phyloP scores from a whole-genome alignment of 208 protist genomes.

The Lotmaria passim region DNA sequence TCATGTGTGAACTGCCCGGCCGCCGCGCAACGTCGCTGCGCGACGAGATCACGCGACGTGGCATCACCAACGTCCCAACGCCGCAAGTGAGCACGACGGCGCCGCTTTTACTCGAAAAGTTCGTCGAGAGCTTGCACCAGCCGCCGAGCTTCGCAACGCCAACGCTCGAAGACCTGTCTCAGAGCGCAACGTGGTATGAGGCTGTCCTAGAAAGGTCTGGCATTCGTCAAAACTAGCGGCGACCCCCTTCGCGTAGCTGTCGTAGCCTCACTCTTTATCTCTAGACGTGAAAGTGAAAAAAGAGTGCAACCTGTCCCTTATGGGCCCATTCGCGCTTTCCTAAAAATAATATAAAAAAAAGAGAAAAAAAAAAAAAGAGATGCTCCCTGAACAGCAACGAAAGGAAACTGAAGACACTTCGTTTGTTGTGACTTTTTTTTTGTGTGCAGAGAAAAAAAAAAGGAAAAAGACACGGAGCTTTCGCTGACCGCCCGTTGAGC shows the following conservation, averaged over 20 bases:
- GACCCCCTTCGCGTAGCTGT: background rate
- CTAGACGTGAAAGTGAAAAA: no score
- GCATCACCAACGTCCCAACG: background rate
- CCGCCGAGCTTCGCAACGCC: constrained; percentile 21
- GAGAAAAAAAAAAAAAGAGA: no score
- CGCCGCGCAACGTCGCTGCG: constrained; percentile 65
- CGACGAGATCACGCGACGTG: constrained; percentile 41
- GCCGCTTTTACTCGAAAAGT: constrained; percentile 35
- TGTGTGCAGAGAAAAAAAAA: no score
- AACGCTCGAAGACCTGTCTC: constrained; percentile 40
- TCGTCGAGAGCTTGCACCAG: constrained; percentile 49
- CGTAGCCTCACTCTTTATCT: no score
- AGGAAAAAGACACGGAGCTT: no score
- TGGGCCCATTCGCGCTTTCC: no score
- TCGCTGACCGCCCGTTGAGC: no score
- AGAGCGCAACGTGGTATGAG: constrained; percentile 35
- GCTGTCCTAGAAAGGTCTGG: constrained; percentile 14
- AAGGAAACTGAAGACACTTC: no score
- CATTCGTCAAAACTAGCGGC: background rate
- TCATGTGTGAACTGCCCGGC: constrained; percentile 87
- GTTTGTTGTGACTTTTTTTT: no score
- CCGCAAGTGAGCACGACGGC: constrained; percentile 9
- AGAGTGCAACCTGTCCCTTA: no score
- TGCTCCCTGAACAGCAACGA: no score
- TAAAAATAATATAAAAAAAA: no score